These are phyloP conservation scores for Zygoascus hellenicus DNA, from an alignment of 1,139 yeast species.

Conservation along the genomic window DNA sequence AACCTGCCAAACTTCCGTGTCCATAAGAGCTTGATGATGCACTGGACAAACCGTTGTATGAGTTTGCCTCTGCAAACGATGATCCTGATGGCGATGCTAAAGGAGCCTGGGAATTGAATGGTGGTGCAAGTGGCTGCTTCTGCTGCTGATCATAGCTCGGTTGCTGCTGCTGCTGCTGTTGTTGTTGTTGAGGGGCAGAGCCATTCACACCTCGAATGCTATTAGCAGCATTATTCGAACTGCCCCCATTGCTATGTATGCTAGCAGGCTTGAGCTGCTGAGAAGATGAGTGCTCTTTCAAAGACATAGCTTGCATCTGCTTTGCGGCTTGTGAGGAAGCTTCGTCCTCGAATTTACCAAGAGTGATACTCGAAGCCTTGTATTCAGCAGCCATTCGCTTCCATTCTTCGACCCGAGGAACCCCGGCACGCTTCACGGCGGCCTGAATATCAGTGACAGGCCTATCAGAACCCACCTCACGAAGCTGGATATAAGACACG, in stretches of 20 bases:
- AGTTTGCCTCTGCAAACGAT: constrained; percentile 5
- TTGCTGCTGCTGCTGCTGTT: no score
- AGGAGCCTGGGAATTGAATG: neutral
- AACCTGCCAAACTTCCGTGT: neutral
- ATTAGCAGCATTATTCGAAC: neutral
- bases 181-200: no score
- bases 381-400: constrained; percentile 84
- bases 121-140: no score
- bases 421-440: constrained; percentile 55
- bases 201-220: neutral
- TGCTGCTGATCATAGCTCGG: no score
- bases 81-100: neutral
- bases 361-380: constrained; percentile 82
- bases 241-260: constrained; percentile 2
- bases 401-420: constrained; percentile 96
- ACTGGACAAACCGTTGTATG: constrained; percentile 1
- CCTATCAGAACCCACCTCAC: constrained; percentile 64
- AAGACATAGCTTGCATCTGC: constrained; percentile 3
- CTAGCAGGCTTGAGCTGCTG: constrained; percentile 14
- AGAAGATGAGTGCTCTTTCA: constrained; percentile 11
- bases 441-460: constrained; percentile 45
- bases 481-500: constrained; percentile 77
- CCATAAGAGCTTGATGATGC: constrained; percentile 6
- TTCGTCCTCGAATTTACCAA: constrained; percentile 47
- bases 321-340: constrained; percentile 12